Evolutionary conservation across 2,329 filamentous ascomycete genomes (phyloP).

Genomic region (Paraconiothyrium sp.): DNA sequence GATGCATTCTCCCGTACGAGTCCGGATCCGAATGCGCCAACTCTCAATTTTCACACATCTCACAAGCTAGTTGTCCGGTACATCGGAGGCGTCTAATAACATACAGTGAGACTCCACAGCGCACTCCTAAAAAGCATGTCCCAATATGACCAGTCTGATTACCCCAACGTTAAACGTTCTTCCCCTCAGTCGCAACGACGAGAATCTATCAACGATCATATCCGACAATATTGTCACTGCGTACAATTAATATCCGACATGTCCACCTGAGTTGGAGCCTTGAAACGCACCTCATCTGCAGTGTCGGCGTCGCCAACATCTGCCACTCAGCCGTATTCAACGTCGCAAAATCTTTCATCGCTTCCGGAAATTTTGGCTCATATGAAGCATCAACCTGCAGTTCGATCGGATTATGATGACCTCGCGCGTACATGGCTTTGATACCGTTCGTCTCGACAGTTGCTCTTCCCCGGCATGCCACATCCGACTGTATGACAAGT

Average conservation of each 20-base stretch:
- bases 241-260: background rate
- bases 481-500: conserved; percentile 5
- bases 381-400: conserved; percentile 1
- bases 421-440: conserved; percentile 3
- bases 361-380: conserved; percentile 2
- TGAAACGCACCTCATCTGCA: background rate
- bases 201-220: background rate
- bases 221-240: conserved; percentile 4
- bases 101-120: too few relatives aligned
- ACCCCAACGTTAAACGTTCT: background rate
- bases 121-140: too few relatives aligned
- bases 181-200: too few relatives aligned
- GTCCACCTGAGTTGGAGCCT: background rate
- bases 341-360: conserved; percentile 3
- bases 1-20: too few relatives aligned
- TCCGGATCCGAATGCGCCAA: too few relatives aligned
- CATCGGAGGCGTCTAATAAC: too few relatives aligned
- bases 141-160: background rate
- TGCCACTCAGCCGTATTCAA: conserved; percentile 9
- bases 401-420: conserved; percentile 9
- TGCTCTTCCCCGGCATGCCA: background rate
- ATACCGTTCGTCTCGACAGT: conserved; percentile 12
- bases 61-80: too few relatives aligned
- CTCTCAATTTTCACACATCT: too few relatives aligned
- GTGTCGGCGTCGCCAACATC: conserved; percentile 2